phyloP scores from a whole-genome alignment of 345 rosid genomes.

The Lumnitzera racemosa region DNA sequence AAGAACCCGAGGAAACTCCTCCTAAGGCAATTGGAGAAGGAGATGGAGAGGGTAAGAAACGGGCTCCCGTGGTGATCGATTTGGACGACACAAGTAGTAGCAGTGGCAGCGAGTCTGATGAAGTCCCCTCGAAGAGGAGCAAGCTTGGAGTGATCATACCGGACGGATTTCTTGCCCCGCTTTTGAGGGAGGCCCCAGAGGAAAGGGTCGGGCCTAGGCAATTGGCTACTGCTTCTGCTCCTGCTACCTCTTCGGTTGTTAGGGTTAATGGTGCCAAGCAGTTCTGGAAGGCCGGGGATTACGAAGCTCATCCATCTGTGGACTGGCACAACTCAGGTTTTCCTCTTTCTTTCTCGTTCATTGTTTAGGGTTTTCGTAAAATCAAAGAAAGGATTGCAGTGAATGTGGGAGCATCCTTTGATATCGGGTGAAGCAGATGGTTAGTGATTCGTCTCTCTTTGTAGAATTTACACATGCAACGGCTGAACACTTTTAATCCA shows the following conservation, averaged over 20 bases:
- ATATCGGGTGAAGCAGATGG: background rate
- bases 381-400: background rate
- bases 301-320: conserved; percentile 40
- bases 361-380: background rate
- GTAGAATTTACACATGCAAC: background rate
- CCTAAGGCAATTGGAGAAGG: background rate
- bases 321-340: conserved; percentile 58
- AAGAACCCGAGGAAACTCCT: conserved; percentile 25
- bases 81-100: conserved; percentile 52
- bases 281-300: conserved; percentile 97
- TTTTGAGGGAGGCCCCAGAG: conserved; percentile 11
- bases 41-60: too few relatives aligned
- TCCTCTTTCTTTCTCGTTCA: background rate
- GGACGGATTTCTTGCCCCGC: conserved; percentile 42
- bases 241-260: conserved; percentile 4
- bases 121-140: conserved; percentile 17
- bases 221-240: background rate
- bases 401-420: background rate
- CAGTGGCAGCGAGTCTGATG: conserved; percentile 33
- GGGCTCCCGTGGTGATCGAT: conserved; percentile 20
- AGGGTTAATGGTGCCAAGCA: conserved; percentile 35
- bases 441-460: background rate
- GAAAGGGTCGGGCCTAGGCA: background rate
- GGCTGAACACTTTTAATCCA: too few relatives aligned
- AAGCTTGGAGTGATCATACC: conserved; percentile 30